Conservation (phyloP, 2,329 filamentous ascomycete species). For the Simplicillium sp. region DNA sequence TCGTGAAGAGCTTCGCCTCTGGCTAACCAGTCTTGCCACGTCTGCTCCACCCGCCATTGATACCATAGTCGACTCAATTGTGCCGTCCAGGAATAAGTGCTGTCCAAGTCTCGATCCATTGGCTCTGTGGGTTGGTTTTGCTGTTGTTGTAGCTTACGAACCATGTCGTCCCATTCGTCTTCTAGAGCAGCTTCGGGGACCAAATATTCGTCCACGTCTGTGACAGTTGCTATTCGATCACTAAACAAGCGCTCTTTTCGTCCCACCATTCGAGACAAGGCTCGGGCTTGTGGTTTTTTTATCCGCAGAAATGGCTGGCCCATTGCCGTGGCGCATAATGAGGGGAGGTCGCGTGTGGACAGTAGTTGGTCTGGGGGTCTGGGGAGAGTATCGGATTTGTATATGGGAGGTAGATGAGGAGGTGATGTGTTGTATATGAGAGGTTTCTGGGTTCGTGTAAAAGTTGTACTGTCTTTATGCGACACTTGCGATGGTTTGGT, state of each 20-base stretch:
- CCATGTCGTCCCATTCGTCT: constrained; percentile 38
- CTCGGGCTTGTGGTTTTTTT: constrained; percentile 52
- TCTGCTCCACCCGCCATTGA: constrained; percentile 18
- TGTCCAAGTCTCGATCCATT: constrained; percentile 1
- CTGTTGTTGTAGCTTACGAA: constrained; percentile 17
- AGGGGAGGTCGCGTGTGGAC: constrained; percentile 45
- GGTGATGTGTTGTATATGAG: too few species aligned
- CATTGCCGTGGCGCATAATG: constrained; percentile 40
- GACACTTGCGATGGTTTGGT: too few species aligned
- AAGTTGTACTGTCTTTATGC: too few species aligned
- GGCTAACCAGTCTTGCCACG: constrained; percentile 29
- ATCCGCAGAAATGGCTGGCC: constrained; percentile 57
- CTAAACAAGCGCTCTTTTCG: constrained; percentile 37
- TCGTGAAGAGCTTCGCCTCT: constrained; percentile 28
- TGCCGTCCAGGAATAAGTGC: constrained; percentile 20
- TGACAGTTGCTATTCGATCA: constrained; percentile 24
- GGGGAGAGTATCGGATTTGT: constrained; percentile 17
- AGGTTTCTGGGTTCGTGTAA: too few species aligned
- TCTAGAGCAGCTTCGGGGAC: constrained; percentile 23
- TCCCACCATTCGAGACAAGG: constrained; percentile 48
- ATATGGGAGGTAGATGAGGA: constrained; percentile 19
- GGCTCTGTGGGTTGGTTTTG: constrained; percentile 7
- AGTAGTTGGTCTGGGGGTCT: constrained; percentile 13
- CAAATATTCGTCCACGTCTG: constrained; percentile 28
- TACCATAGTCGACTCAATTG: constrained; percentile 21